Evolutionary conservation across 1,284 basidiomycete genomes (phyloP).

Genomic region (Ustilago sp.): DNA sequence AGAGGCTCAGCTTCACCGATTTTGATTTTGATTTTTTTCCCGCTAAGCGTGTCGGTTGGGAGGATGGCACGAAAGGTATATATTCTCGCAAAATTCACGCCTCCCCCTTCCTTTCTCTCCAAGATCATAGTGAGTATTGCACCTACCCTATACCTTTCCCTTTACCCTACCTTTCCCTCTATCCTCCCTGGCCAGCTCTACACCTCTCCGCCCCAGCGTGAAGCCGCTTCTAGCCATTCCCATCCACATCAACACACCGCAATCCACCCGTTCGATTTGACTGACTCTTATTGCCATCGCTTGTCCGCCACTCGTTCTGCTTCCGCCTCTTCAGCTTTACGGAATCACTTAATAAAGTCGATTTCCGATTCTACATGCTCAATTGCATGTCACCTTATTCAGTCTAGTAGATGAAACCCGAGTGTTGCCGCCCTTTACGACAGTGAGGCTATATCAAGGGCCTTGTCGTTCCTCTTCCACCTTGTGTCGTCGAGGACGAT

Average conservation of each 20-base stretch:
- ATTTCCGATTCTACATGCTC: slow-evolving; percentile 67
- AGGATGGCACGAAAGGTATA: slow-evolving; percentile 32
- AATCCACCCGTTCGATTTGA: slow-evolving; percentile 15
- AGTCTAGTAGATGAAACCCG: slow-evolving; percentile 67
- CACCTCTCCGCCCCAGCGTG: background rate
- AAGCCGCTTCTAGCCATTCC: background rate
- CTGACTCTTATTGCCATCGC: slow-evolving; percentile 16
- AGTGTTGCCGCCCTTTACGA: slow-evolving; percentile 64
- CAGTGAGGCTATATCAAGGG: slow-evolving; percentile 61
- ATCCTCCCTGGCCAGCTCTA: background rate
- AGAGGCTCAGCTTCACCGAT: slow-evolving; percentile 1
- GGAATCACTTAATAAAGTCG: slow-evolving; percentile 69
- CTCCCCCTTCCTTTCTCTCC: slow-evolving; percentile 43
- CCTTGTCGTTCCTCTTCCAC: slow-evolving; percentile 41
- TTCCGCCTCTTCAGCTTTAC: slow-evolving; percentile 57
- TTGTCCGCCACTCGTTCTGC: background rate
- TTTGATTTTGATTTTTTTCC: slow-evolving; percentile 16
- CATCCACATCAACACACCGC: background rate
- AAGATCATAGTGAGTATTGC: slow-evolving; percentile 59
- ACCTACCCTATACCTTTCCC: slow-evolving; percentile 30
- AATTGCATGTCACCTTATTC: slow-evolving; percentile 68
- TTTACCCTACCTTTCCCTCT: background rate
- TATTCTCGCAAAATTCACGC: slow-evolving; percentile 32
- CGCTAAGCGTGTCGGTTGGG: background rate
- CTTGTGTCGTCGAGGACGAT: slow-evolving; percentile 35